phyloP scores from a whole-genome alignment of 2,329 filamentous ascomycete species.

The Colletotrichum scovillei region DNA sequence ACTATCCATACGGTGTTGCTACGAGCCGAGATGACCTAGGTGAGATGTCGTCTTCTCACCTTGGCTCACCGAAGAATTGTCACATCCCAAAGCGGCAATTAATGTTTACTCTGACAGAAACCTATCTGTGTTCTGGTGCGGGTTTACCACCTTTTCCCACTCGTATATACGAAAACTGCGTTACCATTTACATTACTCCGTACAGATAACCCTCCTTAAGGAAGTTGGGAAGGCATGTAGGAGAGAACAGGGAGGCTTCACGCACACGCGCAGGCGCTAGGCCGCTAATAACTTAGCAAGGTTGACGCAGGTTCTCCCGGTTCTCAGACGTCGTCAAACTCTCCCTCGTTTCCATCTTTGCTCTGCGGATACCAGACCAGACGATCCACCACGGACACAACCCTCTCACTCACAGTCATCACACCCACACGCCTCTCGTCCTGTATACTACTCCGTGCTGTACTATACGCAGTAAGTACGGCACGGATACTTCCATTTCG shows the following conservation, averaged over 20 bases:
- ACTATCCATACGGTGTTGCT: background rate
- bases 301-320: conserved; percentile 7
- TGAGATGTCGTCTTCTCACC: background rate
- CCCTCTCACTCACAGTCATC: conserved; percentile 16
- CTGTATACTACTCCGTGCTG: background rate
- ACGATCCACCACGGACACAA: conserved; percentile 35
- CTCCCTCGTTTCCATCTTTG: conserved; percentile 22
- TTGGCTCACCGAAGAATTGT: background rate
- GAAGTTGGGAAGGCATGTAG: background rate
- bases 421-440: background rate
- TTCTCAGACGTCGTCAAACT: conserved; percentile 32
- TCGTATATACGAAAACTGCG: no score
- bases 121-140: no score
- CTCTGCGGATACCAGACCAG: conserved; percentile 26
- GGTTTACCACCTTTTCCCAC: no score
- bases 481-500: background rate
- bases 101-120: background rate
- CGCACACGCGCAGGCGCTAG: background rate
- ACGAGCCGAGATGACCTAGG: background rate
- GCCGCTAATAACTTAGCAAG: background rate
- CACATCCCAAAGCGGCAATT: background rate
- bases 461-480: no score
- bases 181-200: no score
- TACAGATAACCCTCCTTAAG: no score
- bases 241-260: background rate